Evolutionary conservation across 1,284 basidiomycete genomes (phyloP).

Genomic region (Leccinum pseudoinsigne): DNA sequence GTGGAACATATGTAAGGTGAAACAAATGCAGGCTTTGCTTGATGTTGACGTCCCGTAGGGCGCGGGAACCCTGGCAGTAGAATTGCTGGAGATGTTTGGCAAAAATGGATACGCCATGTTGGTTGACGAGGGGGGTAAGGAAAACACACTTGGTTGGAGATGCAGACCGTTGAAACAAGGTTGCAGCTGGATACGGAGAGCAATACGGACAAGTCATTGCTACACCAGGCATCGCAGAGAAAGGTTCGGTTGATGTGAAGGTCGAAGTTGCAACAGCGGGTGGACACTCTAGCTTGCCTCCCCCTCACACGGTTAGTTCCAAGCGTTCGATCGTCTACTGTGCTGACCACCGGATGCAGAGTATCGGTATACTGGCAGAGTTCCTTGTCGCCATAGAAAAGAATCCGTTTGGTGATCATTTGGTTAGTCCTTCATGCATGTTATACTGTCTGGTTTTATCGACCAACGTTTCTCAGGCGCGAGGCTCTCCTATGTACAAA

Average conservation of each 20-base stretch:
- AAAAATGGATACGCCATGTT: slow-evolving; percentile 52
- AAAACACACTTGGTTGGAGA: slow-evolving; percentile 10
- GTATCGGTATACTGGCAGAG: slow-evolving; percentile 47
- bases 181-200: slow-evolving; percentile 29
- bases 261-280: slow-evolving; percentile 50
- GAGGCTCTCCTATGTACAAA: slow-evolving; percentile 46
- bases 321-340: not conserved
- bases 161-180: slow-evolving; percentile 28
- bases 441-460: not conserved
- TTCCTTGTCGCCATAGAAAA: slow-evolving; percentile 44
- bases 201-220: slow-evolving; percentile 39
- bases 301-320: slow-evolving; percentile 37
- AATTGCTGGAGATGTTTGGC: slow-evolving; percentile 50
- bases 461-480: slow-evolving; percentile 21
- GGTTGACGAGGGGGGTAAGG: slow-evolving; percentile 45
- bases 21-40: not conserved
- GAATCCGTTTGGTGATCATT: slow-evolving; percentile 35
- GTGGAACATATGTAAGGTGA: slow-evolving; percentile 43
- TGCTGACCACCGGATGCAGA: slow-evolving; percentile 20
- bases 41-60: slow-evolving; percentile 19
- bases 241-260: slow-evolving; percentile 52
- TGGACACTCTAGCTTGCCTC: slow-evolving; percentile 59
- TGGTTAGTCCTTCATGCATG: slow-evolving; percentile 17
- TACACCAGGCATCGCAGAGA: slow-evolving; percentile 54
- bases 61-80: slow-evolving; percentile 29